phyloP scores from a whole-genome alignment of 306 rosid species.

The Amphicarpaea edgeworthii region DNA sequence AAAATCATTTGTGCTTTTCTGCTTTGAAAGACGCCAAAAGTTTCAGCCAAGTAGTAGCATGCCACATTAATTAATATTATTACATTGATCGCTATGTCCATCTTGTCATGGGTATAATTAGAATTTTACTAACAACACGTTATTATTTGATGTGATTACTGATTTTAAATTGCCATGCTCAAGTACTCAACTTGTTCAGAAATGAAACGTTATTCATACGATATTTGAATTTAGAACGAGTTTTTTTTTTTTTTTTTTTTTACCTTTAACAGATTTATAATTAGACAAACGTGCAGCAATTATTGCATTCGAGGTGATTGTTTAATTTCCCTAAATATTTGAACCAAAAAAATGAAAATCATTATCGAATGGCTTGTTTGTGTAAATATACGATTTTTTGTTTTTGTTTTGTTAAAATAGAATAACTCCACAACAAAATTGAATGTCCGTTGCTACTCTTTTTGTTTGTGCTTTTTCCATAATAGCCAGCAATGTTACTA shows the following conservation, averaged over 20 bases:
- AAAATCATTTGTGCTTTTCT: not conserved
- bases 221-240: not conserved
- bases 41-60: not conserved
- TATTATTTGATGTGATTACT: constrained; percentile 28
- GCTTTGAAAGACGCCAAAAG: constrained; percentile 4
- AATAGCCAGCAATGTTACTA: not conserved
- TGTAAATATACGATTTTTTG: too few relatives aligned
- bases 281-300: not conserved
- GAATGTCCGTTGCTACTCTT: constrained; percentile 6
- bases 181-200: not conserved
- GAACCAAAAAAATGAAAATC: not conserved
- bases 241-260: not conserved
- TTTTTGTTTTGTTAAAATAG: not conserved
- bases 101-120: constrained; percentile 15
- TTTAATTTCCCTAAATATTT: not conserved
- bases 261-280: not conserved
- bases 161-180: not conserved
- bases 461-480: constrained; percentile 38
- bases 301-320: not conserved
- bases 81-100: not conserved
- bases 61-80: constrained; percentile 26
- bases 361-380: constrained; percentile 8
- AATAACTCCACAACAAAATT: not conserved
- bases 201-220: not conserved
- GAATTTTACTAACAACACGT: not conserved